Evolutionary conservation across 192 early-diverging fungal species (phyloP).

Genomic region (Linderina pennispora): DNA sequence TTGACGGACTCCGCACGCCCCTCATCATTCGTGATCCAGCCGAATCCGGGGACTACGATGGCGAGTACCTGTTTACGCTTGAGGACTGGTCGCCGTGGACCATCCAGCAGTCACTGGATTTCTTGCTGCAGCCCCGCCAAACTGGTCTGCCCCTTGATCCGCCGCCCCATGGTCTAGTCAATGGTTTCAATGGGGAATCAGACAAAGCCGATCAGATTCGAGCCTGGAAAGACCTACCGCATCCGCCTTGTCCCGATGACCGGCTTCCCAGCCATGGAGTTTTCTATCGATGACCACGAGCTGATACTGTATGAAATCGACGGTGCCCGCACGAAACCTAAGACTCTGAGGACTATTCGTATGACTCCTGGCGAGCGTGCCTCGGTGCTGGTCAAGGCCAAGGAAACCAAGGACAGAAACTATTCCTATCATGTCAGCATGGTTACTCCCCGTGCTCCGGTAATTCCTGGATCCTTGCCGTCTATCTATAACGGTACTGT

Average conservation of each 20-base stretch:
- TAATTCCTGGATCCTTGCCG: slow-evolving; percentile 45
- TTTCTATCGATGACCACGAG: slow-evolving; percentile 72
- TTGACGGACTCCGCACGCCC: slow-evolving; percentile 70
- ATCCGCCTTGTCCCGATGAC: slow-evolving; percentile 74
- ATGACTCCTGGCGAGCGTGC: slow-evolving; percentile 68
- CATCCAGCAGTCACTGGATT: slow-evolving; percentile 46
- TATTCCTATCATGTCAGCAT: slow-evolving; percentile 67
- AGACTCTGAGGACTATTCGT: slow-evolving; percentile 47
- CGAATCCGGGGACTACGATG: slow-evolving; percentile 51
- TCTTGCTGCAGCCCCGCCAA: slow-evolving; percentile 51
- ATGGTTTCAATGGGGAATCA: slow-evolving; percentile 52
- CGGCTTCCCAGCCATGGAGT: slow-evolving; percentile 60
- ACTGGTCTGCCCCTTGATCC: slow-evolving; percentile 48
- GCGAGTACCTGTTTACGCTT: slow-evolving; percentile 55
- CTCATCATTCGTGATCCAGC: slow-evolving; percentile 60
- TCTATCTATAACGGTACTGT: slow-evolving; percentile 50
- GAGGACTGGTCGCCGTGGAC: slow-evolving; percentile 60
- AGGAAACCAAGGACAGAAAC: slow-evolving; percentile 49
- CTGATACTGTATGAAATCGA: slow-evolving; percentile 75
- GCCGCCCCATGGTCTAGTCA: slow-evolving; percentile 54
- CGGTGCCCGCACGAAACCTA: slow-evolving; percentile 57
- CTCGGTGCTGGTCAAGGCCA: slow-evolving; percentile 73
- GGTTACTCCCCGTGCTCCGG: slow-evolving; percentile 60
- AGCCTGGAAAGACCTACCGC: slow-evolving; percentile 72
- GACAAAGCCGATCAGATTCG: slow-evolving; percentile 49